Conservation (phyloP, 2,329 filamentous ascomycete genomes). For the Penicillium hesseltinei region DNA sequence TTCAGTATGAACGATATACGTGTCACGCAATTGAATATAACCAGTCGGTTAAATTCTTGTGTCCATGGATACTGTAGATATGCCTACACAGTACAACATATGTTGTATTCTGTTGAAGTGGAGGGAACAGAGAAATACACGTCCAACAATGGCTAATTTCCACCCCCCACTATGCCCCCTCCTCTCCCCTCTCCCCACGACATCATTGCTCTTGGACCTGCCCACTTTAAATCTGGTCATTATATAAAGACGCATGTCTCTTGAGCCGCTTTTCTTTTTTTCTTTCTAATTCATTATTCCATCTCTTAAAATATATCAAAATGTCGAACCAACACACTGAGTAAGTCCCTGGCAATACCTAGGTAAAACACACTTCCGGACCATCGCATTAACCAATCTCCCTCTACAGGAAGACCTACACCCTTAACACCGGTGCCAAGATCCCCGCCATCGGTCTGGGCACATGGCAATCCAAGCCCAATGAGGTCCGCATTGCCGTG, state of each 20-base stretch:
- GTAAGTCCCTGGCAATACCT: slow-evolving; percentile 11
- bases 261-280: not conserved
- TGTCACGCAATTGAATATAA: not conserved
- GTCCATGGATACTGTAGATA: not conserved
- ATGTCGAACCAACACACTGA: slow-evolving; percentile 27
- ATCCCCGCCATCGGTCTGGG: slow-evolving; percentile 54
- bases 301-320: slow-evolving; percentile 4
- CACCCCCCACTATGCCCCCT: not conserved
- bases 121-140: not conserved
- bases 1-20: not conserved
- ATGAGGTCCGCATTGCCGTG: slow-evolving; percentile 52
- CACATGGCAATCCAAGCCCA: slow-evolving; percentile 56
- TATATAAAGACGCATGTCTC: slow-evolving; percentile 13
- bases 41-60: slow-evolving; percentile 7
- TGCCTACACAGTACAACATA: too few relatives aligned
- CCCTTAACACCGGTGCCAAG: slow-evolving; percentile 50
- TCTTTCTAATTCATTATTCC: not conserved
- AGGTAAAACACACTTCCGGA: not conserved
- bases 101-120: not conserved
- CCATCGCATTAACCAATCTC: not conserved
- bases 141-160: not conserved
- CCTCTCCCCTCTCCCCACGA: slow-evolving; percentile 1
- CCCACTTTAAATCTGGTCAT: slow-evolving; percentile 12
- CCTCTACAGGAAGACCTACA: slow-evolving; percentile 38
- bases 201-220: slow-evolving; percentile 28